A percentile compares a stretch with the other conserved stretches of the same genome.
Evolutionary conservation across 257 asterid species (phyloP).

Genomic region (Eucommia ulmoides): DNA sequence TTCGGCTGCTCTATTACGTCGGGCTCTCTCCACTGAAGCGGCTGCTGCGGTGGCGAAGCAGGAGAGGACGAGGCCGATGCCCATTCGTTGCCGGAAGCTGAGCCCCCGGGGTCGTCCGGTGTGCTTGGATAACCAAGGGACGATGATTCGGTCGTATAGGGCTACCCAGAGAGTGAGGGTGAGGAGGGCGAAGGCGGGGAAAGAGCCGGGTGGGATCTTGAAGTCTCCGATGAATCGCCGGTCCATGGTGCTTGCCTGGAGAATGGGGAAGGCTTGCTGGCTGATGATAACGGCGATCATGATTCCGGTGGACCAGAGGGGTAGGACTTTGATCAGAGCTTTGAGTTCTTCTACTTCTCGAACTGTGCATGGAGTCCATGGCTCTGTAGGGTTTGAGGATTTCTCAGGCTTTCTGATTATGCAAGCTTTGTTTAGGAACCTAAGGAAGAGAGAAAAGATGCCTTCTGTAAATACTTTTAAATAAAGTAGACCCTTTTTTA

Average conservation of each 20-base stretch:
- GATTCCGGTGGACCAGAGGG: slow-evolving; percentile 70
- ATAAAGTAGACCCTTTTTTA: no score
- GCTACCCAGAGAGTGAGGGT: slow-evolving; percentile 7
- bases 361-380: slow-evolving; percentile 48
- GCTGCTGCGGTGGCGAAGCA: slow-evolving; percentile 8
- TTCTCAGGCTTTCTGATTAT: slow-evolving; percentile 24
- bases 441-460: no score
- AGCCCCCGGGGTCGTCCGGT: slow-evolving; percentile 5
- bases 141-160: slow-evolving; percentile 9
- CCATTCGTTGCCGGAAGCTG: slow-evolving; percentile 9
- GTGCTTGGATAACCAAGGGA: slow-evolving; percentile 7
- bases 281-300: slow-evolving; percentile 38
- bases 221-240: background rate
- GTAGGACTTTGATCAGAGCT: slow-evolving; percentile 33
- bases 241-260: slow-evolving; percentile 45
- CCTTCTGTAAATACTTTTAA: no score
- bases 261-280: slow-evolving; percentile 46
- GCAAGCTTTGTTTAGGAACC: slow-evolving; percentile 50
- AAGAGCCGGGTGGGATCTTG: slow-evolving; percentile 16
- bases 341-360: slow-evolving; percentile 60
- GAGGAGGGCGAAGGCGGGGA: slow-evolving; percentile 3
- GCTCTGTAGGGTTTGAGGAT: slow-evolving; percentile 33
- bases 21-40: slow-evolving; percentile 12
- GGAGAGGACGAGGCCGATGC: slow-evolving; percentile 9
- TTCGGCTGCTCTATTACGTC: slow-evolving; percentile 6